These are phyloP conservation scores for Sporothrix humicola DNA, from an alignment of 2,329 filamentous ascomycete genomes.

Conservation along the genomic window DNA sequence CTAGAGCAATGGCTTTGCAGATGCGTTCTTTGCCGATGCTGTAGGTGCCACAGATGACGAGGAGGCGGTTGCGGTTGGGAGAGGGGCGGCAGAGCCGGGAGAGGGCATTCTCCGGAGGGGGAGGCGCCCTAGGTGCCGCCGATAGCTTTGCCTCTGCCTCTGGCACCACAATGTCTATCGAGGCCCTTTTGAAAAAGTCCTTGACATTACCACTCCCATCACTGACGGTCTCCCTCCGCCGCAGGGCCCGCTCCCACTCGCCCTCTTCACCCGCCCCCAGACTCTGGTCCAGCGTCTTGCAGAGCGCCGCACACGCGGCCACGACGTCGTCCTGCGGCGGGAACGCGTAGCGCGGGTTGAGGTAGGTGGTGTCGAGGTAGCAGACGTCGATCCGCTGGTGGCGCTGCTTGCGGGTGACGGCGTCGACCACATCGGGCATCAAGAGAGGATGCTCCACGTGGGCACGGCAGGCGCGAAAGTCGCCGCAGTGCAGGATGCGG, in stretches of 20 bases:
- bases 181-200: constrained; percentile 54
- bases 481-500: constrained; percentile 90
- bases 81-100: constrained; percentile 37
- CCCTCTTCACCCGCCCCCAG: constrained; percentile 50
- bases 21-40: constrained; percentile 98
- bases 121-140: too few relatives aligned
- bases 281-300: constrained; percentile 57
- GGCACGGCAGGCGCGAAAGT: constrained; percentile 87
- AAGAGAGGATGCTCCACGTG: constrained; percentile 84
- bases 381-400: constrained; percentile 94
- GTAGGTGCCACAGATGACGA: constrained; percentile 95
- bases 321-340: constrained; percentile 89
- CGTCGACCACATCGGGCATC: constrained; percentile 74
- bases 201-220: constrained; percentile 53
- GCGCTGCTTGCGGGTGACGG: too few relatives aligned
- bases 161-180: not conserved
- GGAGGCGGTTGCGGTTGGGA: constrained; percentile 66
- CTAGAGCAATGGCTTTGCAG: constrained; percentile 87
- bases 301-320: constrained; percentile 83
- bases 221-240: constrained; percentile 41
- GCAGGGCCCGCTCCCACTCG: constrained; percentile 54
- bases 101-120: constrained; percentile 39
- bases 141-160: not conserved
- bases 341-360: constrained; percentile 94
- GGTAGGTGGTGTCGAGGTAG: constrained; percentile 96